Percentiles rank a stretch among this genome's conserved stretches.
Evolutionary conservation across 441 rosid species (phyloP).

Genomic region (Jatropha podagrica): DNA sequence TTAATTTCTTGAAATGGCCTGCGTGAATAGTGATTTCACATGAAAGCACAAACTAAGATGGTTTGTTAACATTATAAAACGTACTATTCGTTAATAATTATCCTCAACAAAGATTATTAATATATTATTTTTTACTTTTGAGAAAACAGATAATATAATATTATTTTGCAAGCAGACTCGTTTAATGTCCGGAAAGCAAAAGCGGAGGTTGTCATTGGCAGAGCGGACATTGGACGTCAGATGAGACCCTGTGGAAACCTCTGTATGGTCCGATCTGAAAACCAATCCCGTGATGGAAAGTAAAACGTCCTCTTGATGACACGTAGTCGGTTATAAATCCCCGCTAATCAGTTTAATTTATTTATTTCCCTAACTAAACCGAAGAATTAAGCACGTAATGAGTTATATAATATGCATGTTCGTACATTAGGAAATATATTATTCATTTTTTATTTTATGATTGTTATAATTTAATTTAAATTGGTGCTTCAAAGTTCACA

Average conservation of each 20-base stretch:
- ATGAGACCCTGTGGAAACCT: conserved; percentile 26
- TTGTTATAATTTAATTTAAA: background rate
- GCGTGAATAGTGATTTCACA: background rate
- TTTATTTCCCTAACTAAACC: background rate
- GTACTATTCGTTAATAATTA: background rate
- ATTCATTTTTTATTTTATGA: background rate
- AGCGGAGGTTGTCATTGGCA: background rate
- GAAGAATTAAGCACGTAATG: background rate
- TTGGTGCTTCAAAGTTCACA: background rate
- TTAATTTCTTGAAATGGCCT: too few species aligned
- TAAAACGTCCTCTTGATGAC: background rate
- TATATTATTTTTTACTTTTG: background rate
- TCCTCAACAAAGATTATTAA: background rate
- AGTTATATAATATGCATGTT: background rate
- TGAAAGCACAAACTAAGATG: background rate
- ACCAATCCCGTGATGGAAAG: background rate
- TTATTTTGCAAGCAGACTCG: background rate
- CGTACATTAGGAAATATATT: background rate
- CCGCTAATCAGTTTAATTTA: conserved; percentile 1
- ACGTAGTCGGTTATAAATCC: conserved; percentile 15
- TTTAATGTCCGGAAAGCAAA: background rate
- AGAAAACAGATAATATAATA: too few species aligned
- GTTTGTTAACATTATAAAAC: background rate
- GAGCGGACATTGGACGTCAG: conserved; percentile 19
- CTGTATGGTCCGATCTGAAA: background rate